Evolutionary conservation across 106 monocot genomes (phyloP).

Genomic region (Narthecium ossifragum): DNA sequence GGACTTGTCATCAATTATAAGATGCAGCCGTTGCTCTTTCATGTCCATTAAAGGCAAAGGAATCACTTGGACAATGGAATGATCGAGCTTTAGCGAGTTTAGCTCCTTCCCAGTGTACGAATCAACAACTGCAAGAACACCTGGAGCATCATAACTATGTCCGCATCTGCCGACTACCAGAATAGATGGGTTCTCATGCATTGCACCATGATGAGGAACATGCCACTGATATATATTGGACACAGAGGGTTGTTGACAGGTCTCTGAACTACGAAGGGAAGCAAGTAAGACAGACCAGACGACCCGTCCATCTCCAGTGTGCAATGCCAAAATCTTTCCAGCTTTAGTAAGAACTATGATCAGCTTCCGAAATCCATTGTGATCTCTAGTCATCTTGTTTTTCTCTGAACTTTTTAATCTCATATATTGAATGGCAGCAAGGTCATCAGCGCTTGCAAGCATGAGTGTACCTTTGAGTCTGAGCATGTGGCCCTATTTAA

Average conservation of each 20-base stretch:
- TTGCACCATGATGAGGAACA: constrained; percentile 87
- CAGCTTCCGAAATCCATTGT: constrained; percentile 95
- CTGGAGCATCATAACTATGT: constrained; percentile 32
- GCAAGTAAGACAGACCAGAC: constrained; percentile 83
- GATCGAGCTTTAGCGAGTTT: constrained; percentile 39
- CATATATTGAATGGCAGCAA: constrained; percentile 72
- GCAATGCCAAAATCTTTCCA: constrained; percentile 87
- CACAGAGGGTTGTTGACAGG: constrained; percentile 43
- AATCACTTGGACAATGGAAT: constrained; percentile 69
- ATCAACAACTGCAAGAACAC: constrained; percentile 73
- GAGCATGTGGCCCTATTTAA: constrained; percentile 70
- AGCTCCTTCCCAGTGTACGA: constrained; percentile 76
- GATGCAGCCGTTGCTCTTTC: constrained; percentile 79
- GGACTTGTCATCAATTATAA: constrained; percentile 67
- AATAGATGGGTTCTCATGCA: constrained; percentile 89
- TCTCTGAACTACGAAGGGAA: constrained; percentile 35
- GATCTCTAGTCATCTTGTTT: constrained; percentile 95
- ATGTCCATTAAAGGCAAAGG: constrained; percentile 72
- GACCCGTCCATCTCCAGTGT: constrained; percentile 95
- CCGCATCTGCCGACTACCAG: constrained; percentile 82
- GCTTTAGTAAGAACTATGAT: constrained; percentile 78
- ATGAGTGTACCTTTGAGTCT: constrained; percentile 94
- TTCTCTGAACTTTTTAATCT: constrained; percentile 79
- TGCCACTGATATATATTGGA: constrained; percentile 79
- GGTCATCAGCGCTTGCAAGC: constrained; percentile 82